Evolutionary conservation across 495 filamentous ascomycete genomes (phyloP), one percentile per base, ranked within the genome.

Genomic region (Penicillium ochrochloron): DNA sequence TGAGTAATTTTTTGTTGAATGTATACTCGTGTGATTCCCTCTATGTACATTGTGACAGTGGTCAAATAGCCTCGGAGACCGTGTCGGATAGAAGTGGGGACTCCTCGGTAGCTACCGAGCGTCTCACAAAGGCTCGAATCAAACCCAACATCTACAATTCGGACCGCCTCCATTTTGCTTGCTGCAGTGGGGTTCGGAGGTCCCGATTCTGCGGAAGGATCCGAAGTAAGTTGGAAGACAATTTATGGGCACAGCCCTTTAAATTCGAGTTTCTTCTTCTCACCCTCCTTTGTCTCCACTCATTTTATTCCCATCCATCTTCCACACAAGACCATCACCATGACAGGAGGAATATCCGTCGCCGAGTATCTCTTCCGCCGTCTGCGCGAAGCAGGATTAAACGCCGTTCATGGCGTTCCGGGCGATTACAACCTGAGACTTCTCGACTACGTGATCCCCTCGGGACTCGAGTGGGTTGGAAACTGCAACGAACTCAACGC

Each of bases 401-500:
- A 50, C 11, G 46, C 55, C 14, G 48, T 65, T 5, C 52, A 60
- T 37, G 66, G 66, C 15, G 62, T 69, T n/a, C 66, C 62, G 60
- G 90, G 90, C 0, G 90, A 93, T 71, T 91, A 85, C 75, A 91
- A 90, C 67, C 78, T 93, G n/a, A 76, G 80, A 2, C 79, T 85
- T 10, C 78, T 92, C 11, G 90, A 92, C 73, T 85, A 87, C 64
- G 61, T 92, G 23, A 78, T 82, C 19, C 83, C 84, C 27, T 69
- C 75, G 41, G 84, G 83, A 0, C 73, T 93, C 14, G 80, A 83
- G 63, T 92, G 89, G 90, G 83, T 92, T 19, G 89, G 89, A 53
- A 92, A 88, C 71, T 86, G 84, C 63, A 92, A 93, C 66, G 90
- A 93, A 69, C 80, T 93, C 33, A 92, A 92, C 69, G 88, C 89